Conservation (phyloP, 2,329 filamentous ascomycete species). For the Neofusicoccum kwambonambiense region DNA sequence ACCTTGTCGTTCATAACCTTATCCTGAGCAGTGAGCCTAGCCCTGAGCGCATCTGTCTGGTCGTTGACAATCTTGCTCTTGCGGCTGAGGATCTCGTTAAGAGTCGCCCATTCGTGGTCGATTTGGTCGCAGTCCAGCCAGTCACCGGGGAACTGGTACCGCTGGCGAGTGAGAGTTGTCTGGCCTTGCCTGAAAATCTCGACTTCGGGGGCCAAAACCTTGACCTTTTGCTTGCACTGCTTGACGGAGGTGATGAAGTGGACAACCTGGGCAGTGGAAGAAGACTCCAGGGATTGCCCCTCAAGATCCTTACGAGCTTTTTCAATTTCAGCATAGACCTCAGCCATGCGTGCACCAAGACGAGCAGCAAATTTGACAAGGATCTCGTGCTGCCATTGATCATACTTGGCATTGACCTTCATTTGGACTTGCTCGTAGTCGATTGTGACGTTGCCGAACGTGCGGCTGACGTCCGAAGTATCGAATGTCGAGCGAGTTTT, state of each 20-base stretch:
- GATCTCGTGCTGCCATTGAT: conserved; percentile 99
- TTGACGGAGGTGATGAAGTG: conserved; percentile 98
- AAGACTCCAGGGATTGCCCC: conserved; percentile 85
- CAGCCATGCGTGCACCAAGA: conserved; percentile 84
- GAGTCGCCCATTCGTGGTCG: conserved; percentile 89
- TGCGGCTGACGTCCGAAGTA: conserved; percentile 87
- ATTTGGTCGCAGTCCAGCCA: conserved; percentile 97
- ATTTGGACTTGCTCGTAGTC: conserved; percentile 99
- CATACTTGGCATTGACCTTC: conserved; percentile 98
- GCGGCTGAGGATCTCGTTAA: conserved; percentile 87
- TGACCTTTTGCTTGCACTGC: conserved; percentile 90
- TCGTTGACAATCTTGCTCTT: conserved; percentile 96
- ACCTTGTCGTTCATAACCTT: conserved; percentile 88
- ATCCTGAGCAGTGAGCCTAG: conserved; percentile 93
- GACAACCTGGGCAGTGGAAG: conserved; percentile 93
- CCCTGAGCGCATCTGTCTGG: conserved; percentile 89
- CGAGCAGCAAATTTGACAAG: conserved; percentile 88
- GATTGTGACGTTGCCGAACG: conserved; percentile 91
- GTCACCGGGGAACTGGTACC: conserved; percentile 89
- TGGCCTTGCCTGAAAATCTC: conserved; percentile 95
- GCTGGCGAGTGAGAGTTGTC: conserved; percentile 83
- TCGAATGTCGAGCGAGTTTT: conserved; percentile 96
- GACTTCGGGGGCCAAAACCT: conserved; percentile 91
- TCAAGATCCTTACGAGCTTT: conserved; percentile 89
- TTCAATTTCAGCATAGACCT: conserved; percentile 88